A percentile compares a stretch with the other conserved stretches of the same genome.
Evolutionary conservation across 805 yeast species (phyloP).

Genomic region (Priceomyces haplophilus): DNA sequence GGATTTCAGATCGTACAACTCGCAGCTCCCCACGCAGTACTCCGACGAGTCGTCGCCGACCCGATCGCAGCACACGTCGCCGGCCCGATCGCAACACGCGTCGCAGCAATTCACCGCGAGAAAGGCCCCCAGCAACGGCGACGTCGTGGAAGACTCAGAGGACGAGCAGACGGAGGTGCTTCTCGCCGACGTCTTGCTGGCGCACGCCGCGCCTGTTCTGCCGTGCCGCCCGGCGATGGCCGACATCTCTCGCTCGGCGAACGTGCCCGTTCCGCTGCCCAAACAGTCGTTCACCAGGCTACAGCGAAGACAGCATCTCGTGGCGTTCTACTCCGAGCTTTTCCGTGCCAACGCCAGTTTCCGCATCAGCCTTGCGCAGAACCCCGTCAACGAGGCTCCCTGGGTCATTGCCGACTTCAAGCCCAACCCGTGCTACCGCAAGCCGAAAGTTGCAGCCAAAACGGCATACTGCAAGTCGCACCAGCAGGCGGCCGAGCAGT

Average conservation of each 20-base stretch:
- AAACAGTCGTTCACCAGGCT: conserved; percentile 24
- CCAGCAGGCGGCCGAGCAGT: conserved; percentile 12
- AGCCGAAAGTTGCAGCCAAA: conserved; percentile 11
- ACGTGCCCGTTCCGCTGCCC: conserved; percentile 3
- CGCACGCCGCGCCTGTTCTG: not conserved
- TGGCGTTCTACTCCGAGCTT: conserved; percentile 22
- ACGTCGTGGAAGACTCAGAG: conserved; percentile 10
- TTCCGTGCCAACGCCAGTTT: conserved; percentile 17
- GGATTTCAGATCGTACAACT: conserved; percentile 1
- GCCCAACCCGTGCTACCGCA: conserved; percentile 23
- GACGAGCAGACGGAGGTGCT: conserved; percentile 4
- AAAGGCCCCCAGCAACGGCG: not conserved
- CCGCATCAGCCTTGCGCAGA: conserved; percentile 22
- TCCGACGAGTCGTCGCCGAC: conserved; percentile 8
- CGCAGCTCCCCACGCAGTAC: conserved; percentile 9
- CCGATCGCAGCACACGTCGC: conserved; percentile 1
- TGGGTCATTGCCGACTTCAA: conserved; percentile 39
- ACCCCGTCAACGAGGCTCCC: conserved; percentile 35
- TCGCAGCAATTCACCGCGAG: conserved; percentile 1
- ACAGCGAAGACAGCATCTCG: conserved; percentile 30
- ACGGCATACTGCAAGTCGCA: conserved; percentile 15
- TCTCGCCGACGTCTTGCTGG: not conserved
- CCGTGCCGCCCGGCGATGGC: not conserved
- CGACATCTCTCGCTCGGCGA: not conserved
- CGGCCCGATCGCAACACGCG: conserved; percentile 1